Evolutionary conservation across 2,329 filamentous ascomycete species (phyloP).

Genomic region (Aspergillus phoenicis): DNA sequence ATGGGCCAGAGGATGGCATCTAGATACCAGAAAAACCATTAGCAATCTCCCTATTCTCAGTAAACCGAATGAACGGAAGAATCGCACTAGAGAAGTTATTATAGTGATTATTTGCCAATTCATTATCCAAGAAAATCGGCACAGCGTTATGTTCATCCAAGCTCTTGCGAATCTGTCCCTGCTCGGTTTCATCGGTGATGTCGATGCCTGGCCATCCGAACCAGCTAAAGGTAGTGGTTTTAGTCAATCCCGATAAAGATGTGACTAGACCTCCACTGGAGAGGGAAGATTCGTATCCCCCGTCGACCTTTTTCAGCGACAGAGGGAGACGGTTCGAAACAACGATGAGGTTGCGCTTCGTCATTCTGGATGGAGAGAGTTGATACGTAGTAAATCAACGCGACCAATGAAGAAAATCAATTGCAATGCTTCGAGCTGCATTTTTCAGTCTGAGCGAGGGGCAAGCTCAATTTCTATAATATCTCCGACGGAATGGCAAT

Average conservation of each 20-base stretch:
- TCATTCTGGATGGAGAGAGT: neutral
- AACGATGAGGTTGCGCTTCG: conserved; percentile 57
- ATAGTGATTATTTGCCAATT: conserved; percentile 88
- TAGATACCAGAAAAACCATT: conserved; percentile 34
- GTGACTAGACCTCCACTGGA: conserved; percentile 91
- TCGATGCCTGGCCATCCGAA: conserved; percentile 94
- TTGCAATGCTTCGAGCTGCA: too few species aligned
- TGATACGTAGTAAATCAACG: neutral
- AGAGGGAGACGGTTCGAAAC: conserved; percentile 91
- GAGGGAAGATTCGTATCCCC: conserved; percentile 80
- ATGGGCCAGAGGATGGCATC: conserved; percentile 96
- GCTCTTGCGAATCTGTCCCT: conserved; percentile 67
- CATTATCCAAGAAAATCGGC: conserved; percentile 83
- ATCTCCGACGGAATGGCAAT: neutral
- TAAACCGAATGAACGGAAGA: too few species aligned
- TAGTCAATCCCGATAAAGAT: conserved; percentile 81
- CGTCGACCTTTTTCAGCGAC: conserved; percentile 83
- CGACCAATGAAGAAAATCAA: neutral
- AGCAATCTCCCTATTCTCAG: too few species aligned
- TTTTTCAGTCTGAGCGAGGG: too few species aligned
- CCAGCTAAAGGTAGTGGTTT: conserved; percentile 90
- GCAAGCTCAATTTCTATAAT: neutral
- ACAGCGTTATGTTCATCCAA: conserved; percentile 79
- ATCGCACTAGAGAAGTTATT: conserved; percentile 87
- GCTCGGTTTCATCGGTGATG: conserved; percentile 72